phyloP scores from a whole-genome alignment of 257 asterid genomes.

The Solanum corneliomulleri region DNA sequence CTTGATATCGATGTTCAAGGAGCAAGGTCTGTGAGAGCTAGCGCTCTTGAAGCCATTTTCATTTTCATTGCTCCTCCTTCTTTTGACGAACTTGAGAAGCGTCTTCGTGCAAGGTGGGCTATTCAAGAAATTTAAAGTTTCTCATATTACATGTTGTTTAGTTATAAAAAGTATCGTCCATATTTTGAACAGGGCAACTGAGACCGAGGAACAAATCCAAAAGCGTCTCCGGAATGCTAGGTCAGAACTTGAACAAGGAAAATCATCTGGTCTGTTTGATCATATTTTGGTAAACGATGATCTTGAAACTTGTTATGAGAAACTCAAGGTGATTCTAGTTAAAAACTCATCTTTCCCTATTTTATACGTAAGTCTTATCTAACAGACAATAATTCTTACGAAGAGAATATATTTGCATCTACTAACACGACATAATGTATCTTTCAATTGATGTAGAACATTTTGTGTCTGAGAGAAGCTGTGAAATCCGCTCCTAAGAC shows the following conservation, averaged over 20 bases:
- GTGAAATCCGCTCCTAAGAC: slow-evolving; percentile 16
- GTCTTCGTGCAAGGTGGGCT: slow-evolving; percentile 94
- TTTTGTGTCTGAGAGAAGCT: slow-evolving; percentile 36
- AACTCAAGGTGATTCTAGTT: slow-evolving; percentile 52
- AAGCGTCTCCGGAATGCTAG: slow-evolving; percentile 68
- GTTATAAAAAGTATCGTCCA: not conserved
- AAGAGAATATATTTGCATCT: not conserved
- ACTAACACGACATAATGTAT: not conserved
- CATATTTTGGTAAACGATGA: slow-evolving; percentile 71
- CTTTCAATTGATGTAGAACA: slow-evolving; percentile 32
- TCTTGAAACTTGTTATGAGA: slow-evolving; percentile 54
- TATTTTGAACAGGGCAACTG: slow-evolving; percentile 58
- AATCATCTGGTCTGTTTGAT: slow-evolving; percentile 68
- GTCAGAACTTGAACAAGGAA: slow-evolving; percentile 69
- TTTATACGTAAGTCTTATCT: not conserved
- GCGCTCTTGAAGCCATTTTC: slow-evolving; percentile 89
- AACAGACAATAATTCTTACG: not conserved
- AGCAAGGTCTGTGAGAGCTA: slow-evolving; percentile 89
- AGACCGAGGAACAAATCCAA: slow-evolving; percentile 86
- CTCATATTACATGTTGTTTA: not conserved
- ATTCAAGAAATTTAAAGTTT: not conserved
- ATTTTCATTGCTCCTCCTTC: slow-evolving; percentile 90
- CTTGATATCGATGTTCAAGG: slow-evolving; percentile 99
- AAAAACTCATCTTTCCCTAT: not conserved
- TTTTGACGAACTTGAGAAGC: slow-evolving; percentile 90